Evolutionary conservation across 257 asterid genomes (phyloP).

Genomic region (Coffea canephora): DNA sequence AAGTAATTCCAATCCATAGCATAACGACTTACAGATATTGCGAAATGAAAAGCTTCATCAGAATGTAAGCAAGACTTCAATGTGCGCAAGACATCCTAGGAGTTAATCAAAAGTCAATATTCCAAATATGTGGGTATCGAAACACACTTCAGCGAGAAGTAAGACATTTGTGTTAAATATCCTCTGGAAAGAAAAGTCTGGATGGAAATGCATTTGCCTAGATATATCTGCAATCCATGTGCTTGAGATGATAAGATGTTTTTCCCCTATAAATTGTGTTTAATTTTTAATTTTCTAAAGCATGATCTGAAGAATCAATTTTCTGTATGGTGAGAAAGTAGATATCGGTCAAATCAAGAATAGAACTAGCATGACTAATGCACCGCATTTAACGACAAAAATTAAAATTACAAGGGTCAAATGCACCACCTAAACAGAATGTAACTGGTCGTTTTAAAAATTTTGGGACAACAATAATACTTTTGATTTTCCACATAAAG

Average conservation of each 20-base stretch:
- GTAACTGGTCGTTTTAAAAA: background rate
- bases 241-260: background rate
- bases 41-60: conserved; percentile 77
- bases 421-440: background rate
- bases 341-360: background rate
- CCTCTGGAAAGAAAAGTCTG: background rate
- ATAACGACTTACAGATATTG: conserved; percentile 64
- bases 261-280: background rate
- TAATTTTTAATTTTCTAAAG: background rate
- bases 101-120: conserved; percentile 17
- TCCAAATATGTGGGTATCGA: background rate
- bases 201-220: no score
- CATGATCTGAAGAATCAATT: background rate
- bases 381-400: background rate
- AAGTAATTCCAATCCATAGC: conserved; percentile 1
- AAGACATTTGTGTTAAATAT: background rate
- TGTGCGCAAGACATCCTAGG: conserved; percentile 75
- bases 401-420: background rate
- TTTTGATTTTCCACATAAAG: background rate
- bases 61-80: conserved; percentile 59
- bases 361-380: background rate
- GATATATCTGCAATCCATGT: background rate
- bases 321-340: background rate
- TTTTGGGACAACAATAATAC: background rate
- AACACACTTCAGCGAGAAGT: background rate